Base-by-base conservation (phyloP, 345 rosid genomes). In the Gossypium longicalyx region DNA sequence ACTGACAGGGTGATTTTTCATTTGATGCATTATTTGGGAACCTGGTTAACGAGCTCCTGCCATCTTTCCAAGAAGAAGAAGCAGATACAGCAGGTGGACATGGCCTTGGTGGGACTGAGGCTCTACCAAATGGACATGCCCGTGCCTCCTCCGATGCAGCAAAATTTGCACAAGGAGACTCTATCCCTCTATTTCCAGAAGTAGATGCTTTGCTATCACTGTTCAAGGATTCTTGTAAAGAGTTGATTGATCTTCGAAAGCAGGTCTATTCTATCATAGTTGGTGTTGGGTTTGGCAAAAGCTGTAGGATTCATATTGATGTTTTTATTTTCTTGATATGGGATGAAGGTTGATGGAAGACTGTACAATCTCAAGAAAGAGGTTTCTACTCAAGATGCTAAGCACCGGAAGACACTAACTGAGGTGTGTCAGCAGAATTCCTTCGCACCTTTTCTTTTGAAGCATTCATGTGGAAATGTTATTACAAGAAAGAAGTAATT, bases 1-100 rank as follows among this genome's bases (percentile, higher is more conserved):
- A 34, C 73, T 48, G 75, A 75, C 77, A 96, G 99, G 99, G 99
- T 59, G 97, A 96, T 63, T 96, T 96, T 83, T 96, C 97, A 0
- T 96, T 96, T 73, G 99, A 96, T 86, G 97, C 97, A 58, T 82
- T 91, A 54, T 96, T 96, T 56, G 99, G 98, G 77, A 89, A 88
- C 85, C 78, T 96, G 78, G 99, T 96, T 38, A 93, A 90, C 54
- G 87, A 89, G 66, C 90, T 86, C 19, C 89, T 95, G 23, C 98
- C 99, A 56, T 86, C 94, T 56, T 95, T 90, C 80, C 87, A 86
- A 76, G 97, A 88, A 79, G 99, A 95, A 80, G 98, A 93, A 63
- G 81, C 81, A 34, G 94, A 95, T 80, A 82, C 87, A 9, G 76
- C 76, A n/a, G 92, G 88, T 73, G 93, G 88, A 66, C 92, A 87